Evolutionary conservation across 495 filamentous ascomycete genomes (phyloP).

Genomic region (Xylaria venustula): DNA sequence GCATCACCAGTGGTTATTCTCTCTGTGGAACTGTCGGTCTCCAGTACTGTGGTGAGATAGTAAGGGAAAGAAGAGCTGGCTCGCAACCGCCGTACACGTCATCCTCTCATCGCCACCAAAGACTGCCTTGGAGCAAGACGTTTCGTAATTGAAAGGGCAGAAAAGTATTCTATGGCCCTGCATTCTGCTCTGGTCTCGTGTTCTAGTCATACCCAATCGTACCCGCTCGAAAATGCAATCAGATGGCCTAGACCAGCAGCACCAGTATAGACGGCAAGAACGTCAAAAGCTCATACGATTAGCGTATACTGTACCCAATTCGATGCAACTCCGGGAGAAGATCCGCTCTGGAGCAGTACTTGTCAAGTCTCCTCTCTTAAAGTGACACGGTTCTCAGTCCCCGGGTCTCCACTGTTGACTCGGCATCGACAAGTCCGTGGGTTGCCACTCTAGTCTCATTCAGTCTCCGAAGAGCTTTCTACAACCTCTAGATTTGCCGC

Average conservation of each 20-base stretch:
- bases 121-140: neutral
- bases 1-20: neutral
- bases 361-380: neutral
- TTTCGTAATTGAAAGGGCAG: neutral
- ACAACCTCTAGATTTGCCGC: neutral
- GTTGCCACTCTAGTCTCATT: neutral
- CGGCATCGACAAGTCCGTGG: neutral
- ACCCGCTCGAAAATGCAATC: neutral
- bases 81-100: constrained; percentile 1
- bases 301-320: neutral
- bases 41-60: neutral
- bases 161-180: neutral
- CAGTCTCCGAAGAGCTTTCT: neutral
- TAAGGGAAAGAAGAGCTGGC: neutral
- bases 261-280: neutral
- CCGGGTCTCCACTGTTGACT: neutral
- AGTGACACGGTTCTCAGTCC: neutral
- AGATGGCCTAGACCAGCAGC: neutral
- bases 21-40: neutral
- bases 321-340: neutral
- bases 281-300: neutral
- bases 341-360: neutral
- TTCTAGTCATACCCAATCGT: neutral
- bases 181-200: neutral
- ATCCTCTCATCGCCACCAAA: neutral